Conservation (phyloP, 1,139 yeast species). For the Candida tropicalis region DNA sequence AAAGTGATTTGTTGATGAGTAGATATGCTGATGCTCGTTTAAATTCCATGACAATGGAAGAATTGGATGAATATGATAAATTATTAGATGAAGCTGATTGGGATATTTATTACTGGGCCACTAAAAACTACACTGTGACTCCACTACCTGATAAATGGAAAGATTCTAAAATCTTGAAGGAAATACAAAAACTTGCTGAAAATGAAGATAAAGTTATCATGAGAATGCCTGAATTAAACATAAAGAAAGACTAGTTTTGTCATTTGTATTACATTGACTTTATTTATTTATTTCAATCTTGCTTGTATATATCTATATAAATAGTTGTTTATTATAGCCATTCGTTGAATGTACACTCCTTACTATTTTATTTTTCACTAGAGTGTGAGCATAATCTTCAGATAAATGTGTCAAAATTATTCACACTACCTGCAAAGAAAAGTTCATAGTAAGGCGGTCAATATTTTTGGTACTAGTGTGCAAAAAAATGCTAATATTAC, state of each 20-base stretch:
- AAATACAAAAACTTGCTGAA: slow-evolving; percentile 73
- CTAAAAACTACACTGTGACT: slow-evolving; percentile 74
- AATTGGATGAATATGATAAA: slow-evolving; percentile 82
- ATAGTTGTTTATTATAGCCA: not conserved
- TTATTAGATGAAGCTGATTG: slow-evolving; percentile 93
- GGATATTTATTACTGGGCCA: slow-evolving; percentile 99
- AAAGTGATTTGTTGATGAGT: slow-evolving; percentile 82
- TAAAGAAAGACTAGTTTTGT: slow-evolving; percentile 1
- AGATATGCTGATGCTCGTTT: slow-evolving; percentile 82
- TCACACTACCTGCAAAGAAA: too few species aligned
- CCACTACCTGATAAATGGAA: slow-evolving; percentile 90
- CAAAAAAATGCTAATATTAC: too few species aligned
- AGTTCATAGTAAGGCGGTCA: too few species aligned
- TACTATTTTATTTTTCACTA: too few species aligned
- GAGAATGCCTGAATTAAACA: slow-evolving; percentile 74
- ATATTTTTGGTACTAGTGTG: too few species aligned
- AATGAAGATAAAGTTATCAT: slow-evolving; percentile 73
- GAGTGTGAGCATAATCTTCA: too few species aligned
- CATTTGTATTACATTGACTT: too few species aligned
- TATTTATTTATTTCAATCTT: not conserved
- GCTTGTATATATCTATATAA: not conserved
- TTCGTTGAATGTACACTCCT: too few species aligned
- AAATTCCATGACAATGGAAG: slow-evolving; percentile 57
- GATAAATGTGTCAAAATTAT: too few species aligned
- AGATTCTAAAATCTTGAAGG: slow-evolving; percentile 59